Percentiles rank a stretch among this genome's conserved stretches.
Conservation (phyloP, 2,329 filamentous ascomycete genomes). For the Colletotrichum tanaceti region DNA sequence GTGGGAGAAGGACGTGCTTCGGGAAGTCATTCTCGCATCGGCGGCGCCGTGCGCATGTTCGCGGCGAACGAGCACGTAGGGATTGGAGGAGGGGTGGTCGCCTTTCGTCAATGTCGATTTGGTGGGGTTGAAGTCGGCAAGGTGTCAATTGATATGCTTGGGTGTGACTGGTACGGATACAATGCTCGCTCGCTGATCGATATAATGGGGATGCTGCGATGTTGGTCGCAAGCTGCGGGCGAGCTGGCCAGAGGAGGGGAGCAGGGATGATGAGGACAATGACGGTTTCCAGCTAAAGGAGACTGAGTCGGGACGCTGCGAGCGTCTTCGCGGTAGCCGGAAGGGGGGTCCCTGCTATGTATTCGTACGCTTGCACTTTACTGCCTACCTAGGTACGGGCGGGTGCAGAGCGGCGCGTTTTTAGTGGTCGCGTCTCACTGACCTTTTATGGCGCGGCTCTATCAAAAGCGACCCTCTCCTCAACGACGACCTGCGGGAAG, state of each 20-base stretch:
- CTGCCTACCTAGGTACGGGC: constrained; percentile 7
- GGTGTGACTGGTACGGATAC: background rate
- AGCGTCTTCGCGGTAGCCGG: constrained; percentile 4
- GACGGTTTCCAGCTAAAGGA: constrained; percentile 18
- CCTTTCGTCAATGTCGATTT: background rate
- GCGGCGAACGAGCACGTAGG: constrained; percentile 38
- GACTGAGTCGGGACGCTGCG: constrained; percentile 10
- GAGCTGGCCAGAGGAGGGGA: constrained; percentile 16
- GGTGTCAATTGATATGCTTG: background rate
- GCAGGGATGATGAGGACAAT: constrained; percentile 22
- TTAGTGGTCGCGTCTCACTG: constrained; percentile 43
- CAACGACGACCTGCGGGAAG: constrained; percentile 25
- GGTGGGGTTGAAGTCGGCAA: background rate
- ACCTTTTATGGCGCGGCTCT: constrained; percentile 37
- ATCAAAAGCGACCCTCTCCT: constrained; percentile 29
- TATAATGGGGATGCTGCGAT: background rate
- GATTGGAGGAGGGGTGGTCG: background rate
- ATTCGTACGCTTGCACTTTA: constrained; percentile 29
- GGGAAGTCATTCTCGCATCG: constrained; percentile 59
- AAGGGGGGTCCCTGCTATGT: constrained; percentile 17
- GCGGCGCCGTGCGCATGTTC: constrained; percentile 54
- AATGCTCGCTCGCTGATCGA: constrained; percentile 22
- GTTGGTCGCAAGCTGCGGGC: constrained; percentile 20
- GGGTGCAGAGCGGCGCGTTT: constrained; percentile 32
- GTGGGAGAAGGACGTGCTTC: constrained; percentile 66